A percentile compares a stretch with the other conserved stretches of the same genome.
These are phyloP conservation scores for Annona squamosa DNA, from an alignment of 164 flowering plant genomes.

Conservation along the genomic window DNA sequence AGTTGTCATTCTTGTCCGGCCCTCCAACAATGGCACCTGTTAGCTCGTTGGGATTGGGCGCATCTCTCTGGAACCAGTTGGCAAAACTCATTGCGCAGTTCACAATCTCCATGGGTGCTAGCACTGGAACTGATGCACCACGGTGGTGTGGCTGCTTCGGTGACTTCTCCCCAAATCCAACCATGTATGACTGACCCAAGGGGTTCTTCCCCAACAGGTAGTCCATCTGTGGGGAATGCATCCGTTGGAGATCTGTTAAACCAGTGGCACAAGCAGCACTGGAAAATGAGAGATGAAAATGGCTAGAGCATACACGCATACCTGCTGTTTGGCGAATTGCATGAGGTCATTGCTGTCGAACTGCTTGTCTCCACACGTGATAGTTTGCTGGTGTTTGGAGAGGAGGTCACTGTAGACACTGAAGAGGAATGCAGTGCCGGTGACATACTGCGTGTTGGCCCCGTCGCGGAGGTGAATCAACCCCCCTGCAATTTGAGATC, in stretches of 20 bases:
- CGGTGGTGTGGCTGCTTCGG: constrained; percentile 83
- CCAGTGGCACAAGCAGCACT: too few species aligned
- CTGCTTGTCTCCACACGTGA: constrained; percentile 44
- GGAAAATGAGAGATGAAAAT: too few species aligned
- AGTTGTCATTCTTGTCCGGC: constrained; percentile 66
- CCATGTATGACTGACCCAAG: constrained; percentile 73
- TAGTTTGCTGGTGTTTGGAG: constrained; percentile 35
- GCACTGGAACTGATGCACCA: constrained; percentile 64
- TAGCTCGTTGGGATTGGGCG: constrained; percentile 69
- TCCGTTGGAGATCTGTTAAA: too few species aligned
- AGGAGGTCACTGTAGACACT: constrained; percentile 59
- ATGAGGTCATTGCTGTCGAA: constrained; percentile 40
- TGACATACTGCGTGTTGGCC: constrained; percentile 82
- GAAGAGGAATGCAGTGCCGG: constrained; percentile 55
- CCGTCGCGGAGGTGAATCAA: constrained; percentile 75
- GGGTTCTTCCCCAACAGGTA: constrained; percentile 79
- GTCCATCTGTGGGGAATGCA: constrained; percentile 58
- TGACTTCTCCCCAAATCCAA: constrained; percentile 69
- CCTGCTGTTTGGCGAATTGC: constrained; percentile 76
- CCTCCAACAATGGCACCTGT: constrained; percentile 94
- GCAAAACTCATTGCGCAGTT: constrained; percentile 65
- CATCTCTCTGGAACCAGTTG: constrained; percentile 34
- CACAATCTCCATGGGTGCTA: constrained; percentile 11
- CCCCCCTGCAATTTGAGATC: constrained; percentile 33
- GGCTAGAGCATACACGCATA: constrained; percentile 7